Conservation (phyloP, 805 yeast species). For the Metschnikowia anglica region DNA sequence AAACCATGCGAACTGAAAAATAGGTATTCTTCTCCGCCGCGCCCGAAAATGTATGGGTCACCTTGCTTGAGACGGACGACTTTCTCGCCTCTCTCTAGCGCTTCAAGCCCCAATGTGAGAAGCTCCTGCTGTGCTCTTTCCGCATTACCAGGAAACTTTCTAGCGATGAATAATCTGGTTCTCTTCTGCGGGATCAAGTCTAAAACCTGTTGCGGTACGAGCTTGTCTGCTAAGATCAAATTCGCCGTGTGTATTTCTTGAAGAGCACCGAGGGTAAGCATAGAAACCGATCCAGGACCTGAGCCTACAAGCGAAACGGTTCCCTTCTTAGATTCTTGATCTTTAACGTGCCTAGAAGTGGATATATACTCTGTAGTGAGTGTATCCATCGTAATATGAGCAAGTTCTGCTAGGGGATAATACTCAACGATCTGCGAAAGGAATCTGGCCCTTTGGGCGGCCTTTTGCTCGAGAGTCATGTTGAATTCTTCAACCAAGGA, state of each 20-base stretch:
- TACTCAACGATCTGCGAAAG: conserved; percentile 87
- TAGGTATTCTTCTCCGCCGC: conserved; percentile 90
- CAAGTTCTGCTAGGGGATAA: conserved; percentile 70
- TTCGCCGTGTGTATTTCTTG: conserved; percentile 81
- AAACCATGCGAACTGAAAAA: conserved; percentile 69
- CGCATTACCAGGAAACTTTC: conserved; percentile 96
- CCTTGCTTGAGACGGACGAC: conserved; percentile 94
- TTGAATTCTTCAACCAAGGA: conserved; percentile 58
- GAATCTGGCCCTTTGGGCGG: conserved; percentile 73
- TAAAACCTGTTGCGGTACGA: conserved; percentile 86
- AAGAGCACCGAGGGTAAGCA: conserved; percentile 82
- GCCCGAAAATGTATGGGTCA: conserved; percentile 93
- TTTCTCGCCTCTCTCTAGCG: conserved; percentile 60
- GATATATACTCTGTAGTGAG: conserved; percentile 43
- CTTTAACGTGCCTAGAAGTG: background rate
- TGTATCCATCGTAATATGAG: conserved; percentile 58
- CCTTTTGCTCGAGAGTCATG: conserved; percentile 51
- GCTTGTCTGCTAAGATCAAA: conserved; percentile 80
- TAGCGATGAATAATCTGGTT: conserved; percentile 79
- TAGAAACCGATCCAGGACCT: conserved; percentile 87
- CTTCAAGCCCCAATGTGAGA: conserved; percentile 66
- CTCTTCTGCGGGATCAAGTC: conserved; percentile 69
- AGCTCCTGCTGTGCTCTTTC: conserved; percentile 89
- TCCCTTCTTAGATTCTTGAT: conserved; percentile 38
- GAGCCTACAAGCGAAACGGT: conserved; percentile 82